phyloP scores from a whole-genome alignment of 805 yeast genomes.

The Zygotorulaspora sp. region DNA sequence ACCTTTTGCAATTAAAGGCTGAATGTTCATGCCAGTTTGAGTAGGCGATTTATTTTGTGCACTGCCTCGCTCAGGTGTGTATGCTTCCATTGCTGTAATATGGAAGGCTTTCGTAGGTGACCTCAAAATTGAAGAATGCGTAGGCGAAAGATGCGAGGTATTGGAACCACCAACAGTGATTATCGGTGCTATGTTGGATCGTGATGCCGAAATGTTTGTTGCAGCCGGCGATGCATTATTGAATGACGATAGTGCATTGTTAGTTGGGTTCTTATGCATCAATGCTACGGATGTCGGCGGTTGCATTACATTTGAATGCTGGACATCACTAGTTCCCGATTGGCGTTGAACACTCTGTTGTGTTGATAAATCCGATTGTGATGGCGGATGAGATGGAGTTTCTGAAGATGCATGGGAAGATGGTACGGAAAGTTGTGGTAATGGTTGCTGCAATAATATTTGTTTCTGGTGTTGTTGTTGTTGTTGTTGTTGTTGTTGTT shows the following conservation, averaged over 20 bases:
- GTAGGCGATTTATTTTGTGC: constrained; percentile 24
- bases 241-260: constrained; percentile 13
- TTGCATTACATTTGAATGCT: constrained; percentile 12
- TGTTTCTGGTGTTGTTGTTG: constrained; percentile 9
- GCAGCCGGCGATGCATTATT: constrained; percentile 15
- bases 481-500: no score
- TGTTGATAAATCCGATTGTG: background rate
- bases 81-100: constrained; percentile 54
- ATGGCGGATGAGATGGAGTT: constrained; percentile 1
- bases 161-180: constrained; percentile 19
- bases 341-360: constrained; percentile 14
- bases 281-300: constrained; percentile 14
- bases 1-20: constrained; percentile 1
- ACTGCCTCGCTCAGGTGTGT: constrained; percentile 58
- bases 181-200: constrained; percentile 11
- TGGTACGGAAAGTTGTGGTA: constrained; percentile 13
- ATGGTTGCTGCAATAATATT: constrained; percentile 5
- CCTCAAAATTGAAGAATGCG: constrained; percentile 26
- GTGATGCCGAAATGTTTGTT: constrained; percentile 4
- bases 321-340: constrained; percentile 8
- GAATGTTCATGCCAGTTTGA: constrained; percentile 1
- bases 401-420: constrained; percentile 8
- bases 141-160: constrained; percentile 23
- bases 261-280: constrained; percentile 11
- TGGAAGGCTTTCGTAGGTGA: constrained; percentile 44